Evolutionary conservation across 1,284 basidiomycete species (phyloP).

Genomic region (Limonomyces culmigenus): DNA sequence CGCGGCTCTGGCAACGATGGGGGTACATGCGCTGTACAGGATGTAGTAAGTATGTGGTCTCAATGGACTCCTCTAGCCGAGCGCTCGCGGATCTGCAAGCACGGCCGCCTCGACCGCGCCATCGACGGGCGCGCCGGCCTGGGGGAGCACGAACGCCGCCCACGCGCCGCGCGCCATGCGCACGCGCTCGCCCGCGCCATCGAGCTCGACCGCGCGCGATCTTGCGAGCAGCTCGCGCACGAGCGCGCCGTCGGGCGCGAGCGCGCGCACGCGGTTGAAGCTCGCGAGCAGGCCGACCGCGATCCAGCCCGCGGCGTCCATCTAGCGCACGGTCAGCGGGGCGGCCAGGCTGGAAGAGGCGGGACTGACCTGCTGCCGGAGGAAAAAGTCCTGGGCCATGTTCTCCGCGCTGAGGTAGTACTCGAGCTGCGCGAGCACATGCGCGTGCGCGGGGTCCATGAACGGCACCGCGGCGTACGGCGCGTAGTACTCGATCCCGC

Average conservation of each 20-base stretch:
- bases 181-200: conserved; percentile 45
- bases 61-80: no score
- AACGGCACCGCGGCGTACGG: conserved; percentile 27
- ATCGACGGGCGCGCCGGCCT: background rate
- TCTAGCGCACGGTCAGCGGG: conserved; percentile 26
- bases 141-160: conserved; percentile 56
- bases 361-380: conserved; percentile 51
- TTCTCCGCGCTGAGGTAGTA: conserved; percentile 84
- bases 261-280: conserved; percentile 67
- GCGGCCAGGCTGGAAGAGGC: conserved; percentile 1
- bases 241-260: conserved; percentile 49
- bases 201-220: conserved; percentile 63
- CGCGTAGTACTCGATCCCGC: conserved; percentile 9
- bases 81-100: no score
- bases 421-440: conserved; percentile 69
- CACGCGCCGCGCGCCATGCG: conserved; percentile 42
- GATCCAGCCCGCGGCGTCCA: conserved; percentile 85
- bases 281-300: conserved; percentile 65
- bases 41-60: no score
- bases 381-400: conserved; percentile 67
- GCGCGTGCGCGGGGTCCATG: conserved; percentile 47
- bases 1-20: no score
- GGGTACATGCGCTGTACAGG: no score
- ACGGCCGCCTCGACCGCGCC: no score
- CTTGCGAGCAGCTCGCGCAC: conserved; percentile 58